Percentiles rank a stretch among this genome's conserved stretches.
Evolutionary conservation across 73 alveolate genomes (phyloP).

Genomic region (Paramecium bursaria): DNA sequence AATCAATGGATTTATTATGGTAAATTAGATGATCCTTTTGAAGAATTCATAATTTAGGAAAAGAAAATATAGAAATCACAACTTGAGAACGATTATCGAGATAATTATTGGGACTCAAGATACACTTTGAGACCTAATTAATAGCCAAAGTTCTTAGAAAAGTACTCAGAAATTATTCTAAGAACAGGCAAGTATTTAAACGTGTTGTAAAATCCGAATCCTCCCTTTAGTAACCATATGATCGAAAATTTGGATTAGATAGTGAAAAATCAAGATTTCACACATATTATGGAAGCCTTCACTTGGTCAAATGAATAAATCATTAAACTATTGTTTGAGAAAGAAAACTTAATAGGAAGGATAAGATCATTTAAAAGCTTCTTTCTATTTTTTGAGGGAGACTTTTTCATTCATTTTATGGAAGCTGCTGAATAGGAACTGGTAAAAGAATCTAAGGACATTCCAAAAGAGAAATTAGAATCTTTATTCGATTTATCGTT

Average conservation of each 20-base stretch:
- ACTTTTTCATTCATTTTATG: slow-evolving; percentile 79
- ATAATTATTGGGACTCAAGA: slow-evolving; percentile 92
- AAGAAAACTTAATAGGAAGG: slow-evolving; percentile 71
- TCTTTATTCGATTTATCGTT: slow-evolving; percentile 77
- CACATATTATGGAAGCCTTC: slow-evolving; percentile 80
- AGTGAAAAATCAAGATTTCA: slow-evolving; percentile 68
- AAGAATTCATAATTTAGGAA: slow-evolving; percentile 91
- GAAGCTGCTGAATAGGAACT: slow-evolving; percentile 82
- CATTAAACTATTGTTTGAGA: slow-evolving; percentile 72
- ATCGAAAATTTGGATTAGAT: slow-evolving; percentile 47
- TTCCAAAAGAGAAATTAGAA: slow-evolving; percentile 78
- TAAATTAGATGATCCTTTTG: slow-evolving; percentile 91
- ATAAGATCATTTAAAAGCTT: slow-evolving; percentile 78
- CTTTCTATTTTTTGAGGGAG: slow-evolving; percentile 83
- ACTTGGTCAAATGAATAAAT: slow-evolving; percentile 81
- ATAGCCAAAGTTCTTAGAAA: slow-evolving; percentile 87
- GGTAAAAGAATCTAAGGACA: slow-evolving; percentile 65
- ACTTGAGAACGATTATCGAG: slow-evolving; percentile 87
- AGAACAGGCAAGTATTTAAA: slow-evolving; percentile 93
- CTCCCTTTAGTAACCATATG: slow-evolving; percentile 88
- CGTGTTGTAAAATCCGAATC: slow-evolving; percentile 87
- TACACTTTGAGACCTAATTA: slow-evolving; percentile 85
- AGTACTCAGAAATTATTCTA: slow-evolving; percentile 86
- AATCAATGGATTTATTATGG: slow-evolving; percentile 95
- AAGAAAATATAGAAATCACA: slow-evolving; percentile 85